Conservation (phyloP, 768 basidiomycete genomes). For the Leccinum longicurvipes region DNA sequence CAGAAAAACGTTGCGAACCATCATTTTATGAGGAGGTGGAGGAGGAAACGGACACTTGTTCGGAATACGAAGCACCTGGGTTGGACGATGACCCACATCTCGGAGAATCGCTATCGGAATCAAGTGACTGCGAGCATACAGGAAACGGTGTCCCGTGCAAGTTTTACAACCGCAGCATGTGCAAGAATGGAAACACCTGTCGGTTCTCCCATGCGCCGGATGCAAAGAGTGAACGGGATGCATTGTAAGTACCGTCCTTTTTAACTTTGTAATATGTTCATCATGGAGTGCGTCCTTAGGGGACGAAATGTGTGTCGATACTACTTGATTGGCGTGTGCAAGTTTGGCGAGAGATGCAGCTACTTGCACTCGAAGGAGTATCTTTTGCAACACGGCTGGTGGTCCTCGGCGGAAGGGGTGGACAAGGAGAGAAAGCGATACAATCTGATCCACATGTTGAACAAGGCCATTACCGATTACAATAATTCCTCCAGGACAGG, state of each 20-base stretch:
- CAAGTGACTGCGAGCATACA: constrained; percentile 49
- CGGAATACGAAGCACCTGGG: constrained; percentile 17
- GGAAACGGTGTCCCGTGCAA: constrained; percentile 54
- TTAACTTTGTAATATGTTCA: not conserved
- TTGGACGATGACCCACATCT: constrained; percentile 28
- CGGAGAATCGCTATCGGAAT: constrained; percentile 47
- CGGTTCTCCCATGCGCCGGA: constrained; percentile 54
- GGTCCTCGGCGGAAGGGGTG: constrained; percentile 28
- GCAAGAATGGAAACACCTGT: constrained; percentile 41
- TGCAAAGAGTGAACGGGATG: constrained; percentile 50
- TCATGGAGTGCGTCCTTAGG: constrained; percentile 29
- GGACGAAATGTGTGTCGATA: constrained; percentile 51
- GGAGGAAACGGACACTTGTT: not conserved
- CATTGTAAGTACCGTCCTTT: constrained; percentile 39
- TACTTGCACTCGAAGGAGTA: constrained; percentile 48
- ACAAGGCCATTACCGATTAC: not conserved
- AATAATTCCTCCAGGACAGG: not conserved
- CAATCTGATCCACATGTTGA: not conserved
- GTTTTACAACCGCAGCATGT: constrained; percentile 55
- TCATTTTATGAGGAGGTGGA: not conserved
- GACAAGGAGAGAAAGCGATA: not conserved
- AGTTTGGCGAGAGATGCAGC: constrained; percentile 39
- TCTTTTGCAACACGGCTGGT: constrained; percentile 47
- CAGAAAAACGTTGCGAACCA: not conserved
- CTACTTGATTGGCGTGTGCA: constrained; percentile 40